These are phyloP conservation scores for Leccinum pachyderme DNA, from an alignment of 1,284 basidiomycete species.

Conservation along the genomic window DNA sequence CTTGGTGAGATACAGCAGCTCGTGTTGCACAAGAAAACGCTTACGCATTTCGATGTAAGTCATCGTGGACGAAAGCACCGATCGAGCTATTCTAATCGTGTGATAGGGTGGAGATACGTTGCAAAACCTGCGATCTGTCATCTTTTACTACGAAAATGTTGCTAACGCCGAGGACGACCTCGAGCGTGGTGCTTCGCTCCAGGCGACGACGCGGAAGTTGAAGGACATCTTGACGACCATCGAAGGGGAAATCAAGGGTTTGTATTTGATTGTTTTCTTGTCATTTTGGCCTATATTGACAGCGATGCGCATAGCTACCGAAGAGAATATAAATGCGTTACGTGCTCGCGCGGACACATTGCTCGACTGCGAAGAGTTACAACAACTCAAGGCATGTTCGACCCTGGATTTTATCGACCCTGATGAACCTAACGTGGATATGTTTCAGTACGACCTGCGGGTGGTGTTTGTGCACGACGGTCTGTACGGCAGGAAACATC, in stretches of 20 bases:
- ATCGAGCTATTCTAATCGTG: not conserved
- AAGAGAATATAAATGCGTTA: conserved; percentile 45
- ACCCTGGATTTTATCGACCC: not conserved
- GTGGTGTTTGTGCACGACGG: conserved; percentile 74
- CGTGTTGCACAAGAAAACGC: conserved; percentile 41
- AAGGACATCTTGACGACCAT: conserved; percentile 50
- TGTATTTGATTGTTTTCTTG: conserved; percentile 7
- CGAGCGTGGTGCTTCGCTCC: conserved; percentile 45
- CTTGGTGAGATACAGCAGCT: conserved; percentile 48
- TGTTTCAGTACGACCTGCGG: conserved; percentile 67
- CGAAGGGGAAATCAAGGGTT: conserved; percentile 55
- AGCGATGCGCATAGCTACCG: conserved; percentile 43
- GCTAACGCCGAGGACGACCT: conserved; percentile 48
- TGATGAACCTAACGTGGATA: not conserved
- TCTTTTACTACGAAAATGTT: conserved; percentile 69
- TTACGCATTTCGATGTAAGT: conserved; percentile 58
- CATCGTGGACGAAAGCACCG: not conserved
- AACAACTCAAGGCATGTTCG: conserved; percentile 52
- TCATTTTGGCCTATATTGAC: not conserved
- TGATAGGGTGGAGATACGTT: conserved; percentile 59
- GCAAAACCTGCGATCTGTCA: conserved; percentile 53
- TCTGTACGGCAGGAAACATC: conserved; percentile 65
- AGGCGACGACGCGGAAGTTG: conserved; percentile 46
- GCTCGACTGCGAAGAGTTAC: conserved; percentile 61
- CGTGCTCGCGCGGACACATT: conserved; percentile 42